Conservation (phyloP, 2,329 filamentous ascomycete species). For the Venturia nashicola region DNA sequence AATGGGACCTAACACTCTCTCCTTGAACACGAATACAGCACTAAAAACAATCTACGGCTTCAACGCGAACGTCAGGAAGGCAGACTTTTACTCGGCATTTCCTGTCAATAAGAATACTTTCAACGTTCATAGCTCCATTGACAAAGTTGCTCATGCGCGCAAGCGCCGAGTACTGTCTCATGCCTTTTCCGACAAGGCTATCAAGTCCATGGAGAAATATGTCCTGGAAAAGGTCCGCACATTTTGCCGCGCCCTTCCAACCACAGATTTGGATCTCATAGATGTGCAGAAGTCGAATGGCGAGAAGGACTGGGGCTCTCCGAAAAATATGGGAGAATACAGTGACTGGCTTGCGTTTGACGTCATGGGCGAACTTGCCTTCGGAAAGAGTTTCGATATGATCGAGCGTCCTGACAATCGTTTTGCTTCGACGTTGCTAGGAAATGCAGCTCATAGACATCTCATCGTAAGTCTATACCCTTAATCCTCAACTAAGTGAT, state of each 20-base stretch:
- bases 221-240: conserved; percentile 31
- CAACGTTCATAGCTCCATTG: conserved; percentile 33
- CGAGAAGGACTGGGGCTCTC: conserved; percentile 26
- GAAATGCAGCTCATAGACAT: conserved; percentile 33
- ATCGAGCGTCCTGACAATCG: conserved; percentile 28
- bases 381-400: conserved; percentile 33
- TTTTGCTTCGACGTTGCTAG: conserved; percentile 29
- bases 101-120: conserved; percentile 28
- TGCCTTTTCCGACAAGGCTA: conserved; percentile 33
- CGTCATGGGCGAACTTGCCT: conserved; percentile 37
- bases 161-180: conserved; percentile 35
- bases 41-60: conserved; percentile 38
- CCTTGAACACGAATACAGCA: conserved; percentile 55
- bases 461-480: conserved; percentile 23
- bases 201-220: conserved; percentile 33
- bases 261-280: neutral
- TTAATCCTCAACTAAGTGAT: neutral
- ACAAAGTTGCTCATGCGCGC: conserved; percentile 32
- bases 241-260: conserved; percentile 23
- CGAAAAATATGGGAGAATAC: conserved; percentile 33
- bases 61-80: conserved; percentile 36
- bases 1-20: conserved; percentile 65
- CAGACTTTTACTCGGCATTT: conserved; percentile 36
- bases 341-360: conserved; percentile 36
- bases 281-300: neutral